Percentiles rank a stretch among this genome's conserved stretches.
phyloP scores from a whole-genome alignment of 495 filamentous ascomycete species.

The Aspergillus bridgeri region DNA sequence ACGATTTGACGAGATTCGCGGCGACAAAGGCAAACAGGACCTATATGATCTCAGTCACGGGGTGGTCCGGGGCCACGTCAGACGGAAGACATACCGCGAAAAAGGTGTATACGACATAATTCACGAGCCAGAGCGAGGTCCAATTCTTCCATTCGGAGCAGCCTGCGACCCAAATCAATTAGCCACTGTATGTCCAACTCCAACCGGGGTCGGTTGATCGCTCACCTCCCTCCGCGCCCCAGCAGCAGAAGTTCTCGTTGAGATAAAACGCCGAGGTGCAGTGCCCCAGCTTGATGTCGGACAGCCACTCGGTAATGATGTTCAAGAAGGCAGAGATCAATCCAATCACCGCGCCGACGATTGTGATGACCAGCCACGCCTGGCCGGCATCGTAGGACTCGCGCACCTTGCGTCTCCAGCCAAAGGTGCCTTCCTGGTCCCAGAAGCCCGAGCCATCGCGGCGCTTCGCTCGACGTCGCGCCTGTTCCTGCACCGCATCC shows the following conservation, averaged over 20 bases:
- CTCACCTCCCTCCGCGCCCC: conserved; percentile 85
- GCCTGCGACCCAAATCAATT: conserved; percentile 39
- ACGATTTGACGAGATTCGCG: conserved; percentile 83
- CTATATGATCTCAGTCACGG: conserved; percentile 43
- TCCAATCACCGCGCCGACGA: conserved; percentile 90
- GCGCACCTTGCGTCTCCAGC: conserved; percentile 78
- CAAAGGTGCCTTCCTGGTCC: conserved; percentile 64
- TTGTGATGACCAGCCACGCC: conserved; percentile 95
- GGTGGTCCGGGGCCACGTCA: not conserved
- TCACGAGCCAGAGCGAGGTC: conserved; percentile 73
- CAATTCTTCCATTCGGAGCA: conserved; percentile 89
- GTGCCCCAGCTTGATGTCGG: conserved; percentile 91
- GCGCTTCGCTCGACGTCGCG: conserved; percentile 70
- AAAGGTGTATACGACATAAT: conserved; percentile 85
- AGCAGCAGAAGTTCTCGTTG: conserved; percentile 98
- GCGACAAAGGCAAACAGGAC: conserved; percentile 77
- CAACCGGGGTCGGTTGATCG: not conserved
- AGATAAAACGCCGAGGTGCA: conserved; percentile 95
- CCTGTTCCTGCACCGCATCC: conserved; percentile 88
- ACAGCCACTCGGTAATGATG: conserved; percentile 95
- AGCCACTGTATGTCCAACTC: not conserved
- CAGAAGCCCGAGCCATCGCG: conserved; percentile 73
- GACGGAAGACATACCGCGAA: conserved; percentile 65
- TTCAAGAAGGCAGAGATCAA: conserved; percentile 91
- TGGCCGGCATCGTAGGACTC: conserved; percentile 96